phyloP scores from a whole-genome alignment of 2,329 filamentous ascomycete genomes.

The Domatiomyces globalis region DNA sequence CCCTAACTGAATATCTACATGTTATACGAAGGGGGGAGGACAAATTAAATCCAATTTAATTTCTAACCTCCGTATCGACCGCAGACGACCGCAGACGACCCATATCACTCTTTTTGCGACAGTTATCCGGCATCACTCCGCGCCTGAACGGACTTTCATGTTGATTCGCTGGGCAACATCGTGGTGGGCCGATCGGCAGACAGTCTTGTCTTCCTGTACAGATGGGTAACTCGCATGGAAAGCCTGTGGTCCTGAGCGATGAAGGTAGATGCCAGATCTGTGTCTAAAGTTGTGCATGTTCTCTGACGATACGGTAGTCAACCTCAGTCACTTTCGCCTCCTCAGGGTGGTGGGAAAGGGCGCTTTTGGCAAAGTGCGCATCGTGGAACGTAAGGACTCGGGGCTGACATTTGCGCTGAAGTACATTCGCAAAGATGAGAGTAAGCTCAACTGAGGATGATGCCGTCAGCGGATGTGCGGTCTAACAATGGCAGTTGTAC shows the following conservation, averaged over 20 bases:
- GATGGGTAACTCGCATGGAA: slow-evolving; percentile 94
- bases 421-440: slow-evolving; percentile 98
- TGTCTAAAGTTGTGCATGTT: background rate
- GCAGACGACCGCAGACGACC: too few species aligned
- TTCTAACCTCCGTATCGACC: too few species aligned
- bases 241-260: slow-evolving; percentile 81
- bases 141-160: background rate
- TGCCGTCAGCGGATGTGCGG: slow-evolving; percentile 7
- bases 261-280: slow-evolving; percentile 50
- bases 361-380: slow-evolving; percentile 96
- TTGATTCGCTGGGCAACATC: background rate
- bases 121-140: background rate
- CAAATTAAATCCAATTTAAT: too few species aligned
- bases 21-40: too few species aligned
- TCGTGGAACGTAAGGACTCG: slow-evolving; percentile 95
- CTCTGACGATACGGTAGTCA: slow-evolving; percentile 45
- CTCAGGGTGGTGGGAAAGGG: slow-evolving; percentile 92
- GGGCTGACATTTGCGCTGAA: slow-evolving; percentile 89
- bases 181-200: background rate
- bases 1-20: background rate
- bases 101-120: too few species aligned
- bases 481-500: slow-evolving; percentile 53
- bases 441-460: slow-evolving; percentile 34
- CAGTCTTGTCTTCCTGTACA: background rate
- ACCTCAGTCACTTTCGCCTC: slow-evolving; percentile 92